These are phyloP conservation scores for Calonectria fujianensis DNA, from an alignment of 2,329 filamentous ascomycete species.

Conservation along the genomic window DNA sequence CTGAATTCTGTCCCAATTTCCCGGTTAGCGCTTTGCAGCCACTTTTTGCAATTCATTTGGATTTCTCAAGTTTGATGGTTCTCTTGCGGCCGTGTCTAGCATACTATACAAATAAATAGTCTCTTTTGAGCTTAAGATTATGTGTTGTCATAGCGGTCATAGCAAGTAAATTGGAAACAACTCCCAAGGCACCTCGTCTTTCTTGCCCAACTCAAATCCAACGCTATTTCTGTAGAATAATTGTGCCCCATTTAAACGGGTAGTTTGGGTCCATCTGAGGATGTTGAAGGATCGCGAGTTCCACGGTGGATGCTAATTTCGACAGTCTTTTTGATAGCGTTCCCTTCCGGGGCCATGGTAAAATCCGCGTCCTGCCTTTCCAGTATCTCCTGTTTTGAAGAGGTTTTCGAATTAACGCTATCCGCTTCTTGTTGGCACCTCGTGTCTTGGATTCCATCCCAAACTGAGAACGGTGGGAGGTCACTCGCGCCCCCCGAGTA, in stretches of 20 bases:
- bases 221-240: neutral
- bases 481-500: slow-evolving; percentile 40
- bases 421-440: slow-evolving; percentile 35
- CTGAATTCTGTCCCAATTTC: too few species aligned
- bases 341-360: slow-evolving; percentile 29
- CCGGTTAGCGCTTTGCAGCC: neutral
- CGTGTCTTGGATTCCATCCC: slow-evolving; percentile 40
- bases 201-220: neutral
- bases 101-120: neutral
- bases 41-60: neutral
- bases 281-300: slow-evolving; percentile 23
- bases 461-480: slow-evolving; percentile 37
- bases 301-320: slow-evolving; percentile 42
- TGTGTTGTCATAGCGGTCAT: neutral
- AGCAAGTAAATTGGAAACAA: neutral
- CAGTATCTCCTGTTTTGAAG: slow-evolving; percentile 39
- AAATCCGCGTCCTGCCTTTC: slow-evolving; percentile 23
- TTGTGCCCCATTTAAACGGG: neutral
- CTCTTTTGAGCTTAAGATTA: neutral
- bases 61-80: neutral
- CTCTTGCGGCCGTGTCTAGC: neutral
- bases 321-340: slow-evolving; percentile 49
- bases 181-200: neutral
- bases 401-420: slow-evolving; percentile 35
- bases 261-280: slow-evolving; percentile 17